phyloP scores from a whole-genome alignment of 2,329 filamentous ascomycete genomes.

The Fusarium sp. region DNA sequence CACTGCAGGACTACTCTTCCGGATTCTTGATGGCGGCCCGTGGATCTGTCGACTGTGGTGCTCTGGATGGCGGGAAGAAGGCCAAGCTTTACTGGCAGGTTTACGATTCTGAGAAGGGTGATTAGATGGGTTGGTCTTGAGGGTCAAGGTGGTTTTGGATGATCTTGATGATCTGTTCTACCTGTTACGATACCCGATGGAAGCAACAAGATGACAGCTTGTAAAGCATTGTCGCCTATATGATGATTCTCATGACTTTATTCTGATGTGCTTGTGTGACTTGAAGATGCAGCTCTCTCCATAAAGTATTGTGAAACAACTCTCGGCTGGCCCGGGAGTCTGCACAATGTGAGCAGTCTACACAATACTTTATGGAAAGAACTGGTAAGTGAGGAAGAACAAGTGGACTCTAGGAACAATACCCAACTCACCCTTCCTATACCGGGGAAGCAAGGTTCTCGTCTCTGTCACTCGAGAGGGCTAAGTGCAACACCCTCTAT shows the following conservation, averaged over 20 bases:
- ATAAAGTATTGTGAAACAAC: too few relatives aligned
- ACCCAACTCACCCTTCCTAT: not conserved
- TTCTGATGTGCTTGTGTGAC: not conserved
- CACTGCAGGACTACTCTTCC: constrained; percentile 31
- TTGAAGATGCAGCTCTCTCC: not conserved
- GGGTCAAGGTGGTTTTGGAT: constrained; percentile 2
- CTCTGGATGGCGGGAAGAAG: constrained; percentile 12
- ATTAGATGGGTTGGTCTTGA: constrained; percentile 18
- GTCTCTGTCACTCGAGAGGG: not conserved
- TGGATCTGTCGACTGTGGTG: constrained; percentile 24
- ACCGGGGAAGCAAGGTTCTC: not conserved
- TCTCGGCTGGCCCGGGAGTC: not conserved
- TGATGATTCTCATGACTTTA: not conserved
- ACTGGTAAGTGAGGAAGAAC: too few relatives aligned
- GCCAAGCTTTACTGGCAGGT: constrained; percentile 36
- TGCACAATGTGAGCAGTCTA: not conserved
- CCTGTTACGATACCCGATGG: constrained; percentile 33
- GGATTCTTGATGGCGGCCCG: constrained; percentile 30
- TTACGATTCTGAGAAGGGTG: constrained; percentile 9
- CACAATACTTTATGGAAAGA: not conserved
- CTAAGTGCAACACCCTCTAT: not conserved
- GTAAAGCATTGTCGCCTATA: constrained; percentile 11
- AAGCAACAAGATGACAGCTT: constrained; percentile 13
- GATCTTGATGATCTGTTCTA: constrained; percentile 17
- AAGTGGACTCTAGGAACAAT: not conserved